These are phyloP conservation scores for Thalassiosira livingstoniorum DNA, from an alignment of 352 stramenopile genomes.

Conservation along the genomic window DNA sequence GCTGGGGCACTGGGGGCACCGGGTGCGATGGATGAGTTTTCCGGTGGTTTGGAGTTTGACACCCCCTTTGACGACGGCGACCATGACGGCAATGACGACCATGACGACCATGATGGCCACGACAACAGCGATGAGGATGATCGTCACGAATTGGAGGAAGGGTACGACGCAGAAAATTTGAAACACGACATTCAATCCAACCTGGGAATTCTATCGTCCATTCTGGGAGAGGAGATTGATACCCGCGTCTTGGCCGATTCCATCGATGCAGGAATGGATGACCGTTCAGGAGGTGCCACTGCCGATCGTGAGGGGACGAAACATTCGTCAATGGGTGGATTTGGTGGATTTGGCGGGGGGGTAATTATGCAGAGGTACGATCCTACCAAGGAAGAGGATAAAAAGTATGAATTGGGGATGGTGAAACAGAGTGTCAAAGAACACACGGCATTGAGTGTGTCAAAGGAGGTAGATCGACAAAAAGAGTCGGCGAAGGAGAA, in stretches of 20 bases:
- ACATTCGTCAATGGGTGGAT: too few species aligned
- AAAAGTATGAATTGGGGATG: conserved; percentile 56
- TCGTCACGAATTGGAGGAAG: not conserved
- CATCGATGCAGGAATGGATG: not conserved
- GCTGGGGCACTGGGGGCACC: too few species aligned
- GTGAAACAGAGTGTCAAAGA: not conserved
- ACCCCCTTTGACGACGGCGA: conserved; percentile 8
- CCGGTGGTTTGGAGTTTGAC: conserved; percentile 47
- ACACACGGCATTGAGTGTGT: not conserved
- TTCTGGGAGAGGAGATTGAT: conserved; percentile 49
- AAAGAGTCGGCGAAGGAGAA: conserved; percentile 7
- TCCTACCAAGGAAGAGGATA: conserved; percentile 64
- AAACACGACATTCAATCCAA: conserved; percentile 57
- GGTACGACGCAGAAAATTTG: not conserved
- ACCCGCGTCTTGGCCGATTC: conserved; percentile 21
- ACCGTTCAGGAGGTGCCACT: conserved; percentile 10
- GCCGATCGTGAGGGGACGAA: not conserved
- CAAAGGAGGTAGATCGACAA: conserved; percentile 27
- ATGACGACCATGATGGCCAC: conserved; percentile 27
- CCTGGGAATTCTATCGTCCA: conserved; percentile 47
- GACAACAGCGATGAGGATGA: conserved; percentile 14
- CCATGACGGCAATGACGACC: conserved; percentile 23
- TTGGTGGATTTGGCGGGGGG: conserved; percentile 26
- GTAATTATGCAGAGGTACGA: conserved; percentile 78
- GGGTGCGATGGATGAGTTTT: conserved; percentile 53